Conservation (phyloP, 1,284 basidiomycete genomes). For the Malassezia brasiliensis region DNA sequence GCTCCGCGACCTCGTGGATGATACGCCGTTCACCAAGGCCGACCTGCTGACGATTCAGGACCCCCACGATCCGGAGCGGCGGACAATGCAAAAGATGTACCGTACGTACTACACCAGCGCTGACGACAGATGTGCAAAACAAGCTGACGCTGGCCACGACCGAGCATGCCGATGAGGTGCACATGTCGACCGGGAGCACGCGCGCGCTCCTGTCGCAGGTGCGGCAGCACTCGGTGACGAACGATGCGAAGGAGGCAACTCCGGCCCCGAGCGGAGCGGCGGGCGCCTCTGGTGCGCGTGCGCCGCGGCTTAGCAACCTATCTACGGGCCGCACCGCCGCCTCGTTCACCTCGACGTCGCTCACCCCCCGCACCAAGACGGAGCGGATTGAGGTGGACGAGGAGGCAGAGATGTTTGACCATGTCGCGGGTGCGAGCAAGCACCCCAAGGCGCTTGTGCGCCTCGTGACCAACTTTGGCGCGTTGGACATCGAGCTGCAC, state of each 20-base stretch:
- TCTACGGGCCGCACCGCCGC: constrained; percentile 79
- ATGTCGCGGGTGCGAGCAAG: constrained; percentile 51
- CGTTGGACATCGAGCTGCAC: constrained; percentile 81
- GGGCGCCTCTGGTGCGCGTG: not conserved
- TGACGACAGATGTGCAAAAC: constrained; percentile 34
- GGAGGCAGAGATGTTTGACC: constrained; percentile 74
- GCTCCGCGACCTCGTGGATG: constrained; percentile 69
- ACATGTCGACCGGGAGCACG: constrained; percentile 24
- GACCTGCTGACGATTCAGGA: constrained; percentile 74
- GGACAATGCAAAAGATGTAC: constrained; percentile 14
- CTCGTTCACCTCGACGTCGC: constrained; percentile 80
- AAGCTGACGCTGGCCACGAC: constrained; percentile 21
- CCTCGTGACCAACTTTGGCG: constrained; percentile 77
- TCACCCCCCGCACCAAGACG: constrained; percentile 66
- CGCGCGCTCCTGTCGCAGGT: not conserved
- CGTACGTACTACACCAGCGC: constrained; percentile 2
- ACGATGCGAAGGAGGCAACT: not conserved
- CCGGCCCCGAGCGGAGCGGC: not conserved
- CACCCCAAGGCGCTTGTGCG: constrained; percentile 50
- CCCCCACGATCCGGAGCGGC: constrained; percentile 41
- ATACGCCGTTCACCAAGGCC: constrained; percentile 69
- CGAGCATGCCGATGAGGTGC: constrained; percentile 23
- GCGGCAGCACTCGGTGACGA: not conserved
- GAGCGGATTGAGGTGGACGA: constrained; percentile 81
- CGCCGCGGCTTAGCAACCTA: constrained; percentile 14